A percentile compares a stretch with the other conserved stretches of the same genome.
phyloP scores from a whole-genome alignment of 1,139 yeast genomes.

The Lodderomyces theae region DNA sequence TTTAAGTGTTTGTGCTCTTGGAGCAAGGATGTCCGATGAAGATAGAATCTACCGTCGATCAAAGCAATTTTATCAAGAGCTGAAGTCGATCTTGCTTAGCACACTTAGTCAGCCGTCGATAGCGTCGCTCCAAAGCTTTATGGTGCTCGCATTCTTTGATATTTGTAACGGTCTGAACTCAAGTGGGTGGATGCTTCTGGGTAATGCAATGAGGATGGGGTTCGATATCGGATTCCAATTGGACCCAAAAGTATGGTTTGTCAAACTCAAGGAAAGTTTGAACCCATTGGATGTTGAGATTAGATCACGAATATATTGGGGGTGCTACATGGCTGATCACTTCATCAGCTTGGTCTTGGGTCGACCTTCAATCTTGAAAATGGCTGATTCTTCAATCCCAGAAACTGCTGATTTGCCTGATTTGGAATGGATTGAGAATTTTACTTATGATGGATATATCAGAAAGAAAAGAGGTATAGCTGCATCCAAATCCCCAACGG shows the following conservation, averaged over 20 bases:
- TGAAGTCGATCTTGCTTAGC: constrained; percentile 40
- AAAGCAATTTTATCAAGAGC: constrained; percentile 43
- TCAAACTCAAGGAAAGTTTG: constrained; percentile 28
- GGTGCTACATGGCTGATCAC: constrained; percentile 63
- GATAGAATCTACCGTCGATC: constrained; percentile 39
- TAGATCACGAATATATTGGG: constrained; percentile 64
- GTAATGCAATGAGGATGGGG: constrained; percentile 63
- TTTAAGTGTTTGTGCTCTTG: constrained; percentile 55
- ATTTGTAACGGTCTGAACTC: constrained; percentile 55
- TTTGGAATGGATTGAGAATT: constrained; percentile 53
- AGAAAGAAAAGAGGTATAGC: constrained; percentile 13
- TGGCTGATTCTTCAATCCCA: constrained; percentile 58
- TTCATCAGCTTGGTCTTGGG: constrained; percentile 59
- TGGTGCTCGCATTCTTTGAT: constrained; percentile 55
- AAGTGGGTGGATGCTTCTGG: constrained; percentile 61
- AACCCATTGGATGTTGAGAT: constrained; percentile 48
- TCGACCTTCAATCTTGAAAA: constrained; percentile 54
- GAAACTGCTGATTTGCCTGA: constrained; percentile 63
- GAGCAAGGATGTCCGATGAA: constrained; percentile 48
- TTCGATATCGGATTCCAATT: constrained; percentile 63
- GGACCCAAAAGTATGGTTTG: constrained; percentile 59
- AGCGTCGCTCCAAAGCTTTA: constrained; percentile 47
- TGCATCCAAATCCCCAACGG: constrained; percentile 4
- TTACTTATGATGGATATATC: constrained; percentile 30
- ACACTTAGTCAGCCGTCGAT: constrained; percentile 42